These are phyloP conservation scores for Aspergillus egyptiacus DNA, from an alignment of 495 filamentous ascomycete genomes.

Conservation along the genomic window DNA sequence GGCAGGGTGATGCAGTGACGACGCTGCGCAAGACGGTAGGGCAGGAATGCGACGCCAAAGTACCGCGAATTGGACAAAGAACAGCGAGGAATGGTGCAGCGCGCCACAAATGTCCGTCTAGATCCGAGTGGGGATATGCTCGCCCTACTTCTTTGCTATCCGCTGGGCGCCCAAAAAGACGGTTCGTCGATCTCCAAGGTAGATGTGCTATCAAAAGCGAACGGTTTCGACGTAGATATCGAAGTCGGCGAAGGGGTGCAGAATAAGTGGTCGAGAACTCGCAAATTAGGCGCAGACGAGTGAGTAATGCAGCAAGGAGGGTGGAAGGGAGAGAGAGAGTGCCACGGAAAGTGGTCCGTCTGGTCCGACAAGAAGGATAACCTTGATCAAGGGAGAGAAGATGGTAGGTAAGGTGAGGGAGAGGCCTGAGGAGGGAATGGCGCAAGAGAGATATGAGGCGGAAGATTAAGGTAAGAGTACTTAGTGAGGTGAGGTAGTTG, in stretches of 20 bases:
- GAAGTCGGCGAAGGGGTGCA: conserved; percentile 10
- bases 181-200: too few species aligned
- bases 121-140: conserved; percentile 9
- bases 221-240: too few species aligned
- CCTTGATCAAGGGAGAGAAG: conserved; percentile 29
- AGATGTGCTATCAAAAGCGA: too few species aligned
- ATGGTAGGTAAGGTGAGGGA: conserved; percentile 20
- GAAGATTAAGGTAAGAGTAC: conserved; percentile 19
- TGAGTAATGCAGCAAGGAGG: conserved; percentile 36
- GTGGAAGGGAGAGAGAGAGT: conserved; percentile 33
- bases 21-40: conserved; percentile 34
- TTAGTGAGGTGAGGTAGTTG: conserved; percentile 21
- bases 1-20: conserved; percentile 29
- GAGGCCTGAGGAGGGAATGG: conserved; percentile 12
- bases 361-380: conserved; percentile 28
- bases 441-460: conserved; percentile 14
- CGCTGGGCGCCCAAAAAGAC: neutral
- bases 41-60: conserved; percentile 42
- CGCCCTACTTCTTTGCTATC: conserved; percentile 24
- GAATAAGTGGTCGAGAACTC: conserved; percentile 14
- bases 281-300: too few species aligned
- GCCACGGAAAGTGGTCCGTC: conserved; percentile 38
- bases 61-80: conserved; percentile 21
- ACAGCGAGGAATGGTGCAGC: conserved; percentile 17
- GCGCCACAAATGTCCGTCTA: conserved; percentile 25